Evolutionary conservation across 441 rosid genomes (phyloP), one percentile per base, ranked within the genome.

Genomic region (Gossypium gossypioides): DNA sequence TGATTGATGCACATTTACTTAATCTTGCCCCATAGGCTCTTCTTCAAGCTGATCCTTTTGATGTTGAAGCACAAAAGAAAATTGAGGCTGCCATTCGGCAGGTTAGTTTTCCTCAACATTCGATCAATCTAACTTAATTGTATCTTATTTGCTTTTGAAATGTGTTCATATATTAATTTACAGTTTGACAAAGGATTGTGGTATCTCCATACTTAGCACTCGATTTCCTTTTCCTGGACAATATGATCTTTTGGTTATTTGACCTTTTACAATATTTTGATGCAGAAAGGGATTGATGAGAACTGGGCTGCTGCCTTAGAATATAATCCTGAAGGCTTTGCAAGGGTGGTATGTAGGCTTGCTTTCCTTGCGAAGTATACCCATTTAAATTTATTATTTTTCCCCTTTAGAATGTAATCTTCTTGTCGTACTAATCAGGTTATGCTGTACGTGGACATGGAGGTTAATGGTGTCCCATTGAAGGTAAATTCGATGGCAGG

Each of bases 261-360:
- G 63, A 50, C 61, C 46, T 73, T 76, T 74, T 82, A 67, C 75
- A 76, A 37, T 60, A 70, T 72, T 27, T 19, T n/a, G 72, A 59
- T 80, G 81, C 93, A 94, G 99, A 92, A 90, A 89, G 99, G 97
- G 72, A 94, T 94, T 76, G 99, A 92, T 84, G 99, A 94, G 80
- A 94, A 94, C 68, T 89, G 97, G 99, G 99, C 86, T 78, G 99
- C 99, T 79, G 97, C 99, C 72, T 84, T 94, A 80, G 99, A 94
- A 77, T 37, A 94, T 82, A 92, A 92, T 72, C 99, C 99, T 67
- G 99, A 94, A 84, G 97, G 88, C 81, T 94, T 94, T 85, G 99
- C 97, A 52, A 84, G 97, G 80, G 99, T 94, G 96, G 99, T 94
- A 88, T 68, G 97, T 80, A 71, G 74, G 64, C 74, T 84, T 12